phyloP scores from a whole-genome alignment of 441 rosid species.

The Pelargonium cotyledonis region DNA sequence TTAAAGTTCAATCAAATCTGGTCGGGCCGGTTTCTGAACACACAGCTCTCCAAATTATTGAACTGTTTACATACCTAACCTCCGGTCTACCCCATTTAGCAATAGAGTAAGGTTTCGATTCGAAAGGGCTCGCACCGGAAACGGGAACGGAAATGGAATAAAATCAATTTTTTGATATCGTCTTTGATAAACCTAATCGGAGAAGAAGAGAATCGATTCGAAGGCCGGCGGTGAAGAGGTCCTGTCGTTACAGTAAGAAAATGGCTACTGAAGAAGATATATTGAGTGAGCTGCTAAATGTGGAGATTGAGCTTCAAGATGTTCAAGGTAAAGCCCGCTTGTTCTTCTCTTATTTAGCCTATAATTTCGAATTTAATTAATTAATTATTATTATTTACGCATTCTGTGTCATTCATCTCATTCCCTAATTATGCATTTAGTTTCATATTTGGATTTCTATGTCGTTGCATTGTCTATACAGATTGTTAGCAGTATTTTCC shows the following conservation, averaged over 20 bases:
- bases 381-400: not conserved
- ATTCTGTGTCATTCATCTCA: not conserved
- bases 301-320: conserved; percentile 47
- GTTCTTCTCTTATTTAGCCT: not conserved
- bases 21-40: too few relatives aligned
- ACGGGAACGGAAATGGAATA: not conserved
- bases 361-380: not conserved
- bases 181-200: not conserved
- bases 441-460: not conserved
- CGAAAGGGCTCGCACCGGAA: not conserved
- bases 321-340: conserved; percentile 41
- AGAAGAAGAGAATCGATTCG: not conserved
- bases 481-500: too few relatives aligned
- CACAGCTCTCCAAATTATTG: too few relatives aligned
- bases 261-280: conserved; percentile 41
- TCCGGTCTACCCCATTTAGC: not conserved
- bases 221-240: not conserved
- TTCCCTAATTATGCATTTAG: not conserved
- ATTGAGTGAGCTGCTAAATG: conserved; percentile 41
- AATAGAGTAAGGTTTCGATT: not conserved
- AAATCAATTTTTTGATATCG: not conserved
- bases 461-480: not conserved
- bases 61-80: too few relatives aligned
- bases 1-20: too few relatives aligned
- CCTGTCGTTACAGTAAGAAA: conserved; percentile 23